Conservation (phyloP, 2,329 filamentous ascomycete genomes). For the Zymoseptoria ardabiliae region DNA sequence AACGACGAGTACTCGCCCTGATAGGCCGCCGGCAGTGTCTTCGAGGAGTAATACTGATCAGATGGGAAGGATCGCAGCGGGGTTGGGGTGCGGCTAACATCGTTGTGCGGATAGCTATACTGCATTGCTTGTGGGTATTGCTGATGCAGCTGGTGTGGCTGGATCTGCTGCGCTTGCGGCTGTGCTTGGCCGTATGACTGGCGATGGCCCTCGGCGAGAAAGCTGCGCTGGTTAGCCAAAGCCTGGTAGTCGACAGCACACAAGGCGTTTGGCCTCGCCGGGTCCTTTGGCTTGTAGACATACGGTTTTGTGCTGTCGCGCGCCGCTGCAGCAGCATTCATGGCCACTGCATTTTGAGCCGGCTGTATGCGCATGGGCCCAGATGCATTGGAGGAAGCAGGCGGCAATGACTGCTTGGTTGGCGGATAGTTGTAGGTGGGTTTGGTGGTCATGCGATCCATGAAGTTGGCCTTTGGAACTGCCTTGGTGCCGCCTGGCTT, state of each 20-base stretch:
- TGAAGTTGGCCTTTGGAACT: conserved; percentile 63
- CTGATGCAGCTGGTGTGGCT: conserved; percentile 4
- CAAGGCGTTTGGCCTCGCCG: conserved; percentile 20
- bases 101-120: conserved; percentile 22
- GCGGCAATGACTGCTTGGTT: conserved; percentile 19
- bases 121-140: conserved; percentile 6
- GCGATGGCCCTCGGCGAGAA: conserved; percentile 20
- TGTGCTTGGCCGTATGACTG: conserved; percentile 10
- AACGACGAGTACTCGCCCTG: conserved; percentile 31
- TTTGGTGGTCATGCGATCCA: conserved; percentile 55
- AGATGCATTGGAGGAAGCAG: conserved; percentile 16
- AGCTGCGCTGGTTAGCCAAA: conserved; percentile 24
- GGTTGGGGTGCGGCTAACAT: conserved; percentile 16
- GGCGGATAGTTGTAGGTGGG: conserved; percentile 18
- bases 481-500: conserved; percentile 56
- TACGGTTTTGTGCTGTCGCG: conserved; percentile 28
- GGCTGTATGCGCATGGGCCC: conserved; percentile 13
- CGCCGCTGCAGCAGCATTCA: conserved; percentile 7
- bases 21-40: conserved; percentile 29
- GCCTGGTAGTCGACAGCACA: conserved; percentile 26
- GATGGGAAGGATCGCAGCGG: conserved; percentile 28
- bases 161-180: conserved; percentile 3
- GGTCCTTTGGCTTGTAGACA: conserved; percentile 32
- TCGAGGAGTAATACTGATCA: conserved; percentile 33
- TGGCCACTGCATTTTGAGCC: conserved; percentile 1